phyloP scores from a whole-genome alignment of 2,329 filamentous ascomycete genomes.

The Epichloe baconii region DNA sequence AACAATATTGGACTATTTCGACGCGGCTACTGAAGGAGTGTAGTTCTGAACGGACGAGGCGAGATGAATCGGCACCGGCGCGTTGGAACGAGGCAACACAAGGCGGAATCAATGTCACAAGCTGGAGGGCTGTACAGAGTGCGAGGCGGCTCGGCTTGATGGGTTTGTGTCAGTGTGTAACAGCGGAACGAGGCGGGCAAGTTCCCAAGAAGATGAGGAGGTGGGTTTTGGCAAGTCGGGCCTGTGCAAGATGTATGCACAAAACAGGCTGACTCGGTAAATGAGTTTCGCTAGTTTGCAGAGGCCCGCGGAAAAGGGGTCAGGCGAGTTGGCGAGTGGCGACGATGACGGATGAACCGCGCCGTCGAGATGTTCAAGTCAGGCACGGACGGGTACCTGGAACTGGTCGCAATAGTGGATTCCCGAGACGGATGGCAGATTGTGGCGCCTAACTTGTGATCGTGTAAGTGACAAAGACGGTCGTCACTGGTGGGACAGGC shows the following conservation, averaged over 20 bases:
- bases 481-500: not conserved
- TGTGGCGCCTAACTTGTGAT: constrained; percentile 5
- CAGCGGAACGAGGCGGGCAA: constrained; percentile 1
- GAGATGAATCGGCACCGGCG: constrained; percentile 21
- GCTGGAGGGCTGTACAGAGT: constrained; percentile 6
- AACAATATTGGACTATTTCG: constrained; percentile 22
- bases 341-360: constrained; percentile 2
- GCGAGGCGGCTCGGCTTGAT: constrained; percentile 6
- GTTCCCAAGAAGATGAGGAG: not conserved
- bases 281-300: not conserved
- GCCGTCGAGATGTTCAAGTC: constrained; percentile 3
- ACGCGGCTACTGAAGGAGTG: constrained; percentile 14
- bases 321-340: not conserved
- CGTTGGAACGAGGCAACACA: constrained; percentile 20
- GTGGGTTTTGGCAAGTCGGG: not conserved
- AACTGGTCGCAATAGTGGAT: constrained; percentile 8
- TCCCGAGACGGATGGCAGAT: constrained; percentile 7
- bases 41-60: constrained; percentile 17
- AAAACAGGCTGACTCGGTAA: not conserved
- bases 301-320: not conserved
- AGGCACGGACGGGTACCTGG: constrained; percentile 12
- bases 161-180: constrained; percentile 9
- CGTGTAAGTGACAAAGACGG: constrained; percentile 4
- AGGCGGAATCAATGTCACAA: constrained; percentile 17
- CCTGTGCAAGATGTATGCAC: not conserved